These are phyloP conservation scores for Hibiscus syriacus DNA, from an alignment of 345 rosid genomes.

Conservation along the genomic window DNA sequence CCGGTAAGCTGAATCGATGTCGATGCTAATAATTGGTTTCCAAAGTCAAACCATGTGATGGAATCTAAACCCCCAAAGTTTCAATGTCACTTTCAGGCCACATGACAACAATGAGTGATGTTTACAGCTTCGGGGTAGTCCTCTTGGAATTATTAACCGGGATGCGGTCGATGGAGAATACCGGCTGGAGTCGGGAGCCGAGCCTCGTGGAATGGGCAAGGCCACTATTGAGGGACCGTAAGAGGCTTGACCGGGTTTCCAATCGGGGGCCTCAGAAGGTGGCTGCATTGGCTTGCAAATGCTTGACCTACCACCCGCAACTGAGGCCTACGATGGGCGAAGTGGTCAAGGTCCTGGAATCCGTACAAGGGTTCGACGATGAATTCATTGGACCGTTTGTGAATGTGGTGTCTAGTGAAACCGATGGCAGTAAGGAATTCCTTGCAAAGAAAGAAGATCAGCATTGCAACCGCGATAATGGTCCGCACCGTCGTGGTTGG, in stretches of 20 bases:
- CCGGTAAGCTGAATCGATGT: constrained; percentile 26
- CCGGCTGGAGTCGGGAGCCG: constrained; percentile 36
- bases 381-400: constrained; percentile 29
- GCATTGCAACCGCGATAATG: constrained; percentile 11
- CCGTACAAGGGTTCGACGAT: constrained; percentile 46
- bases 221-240: constrained; percentile 42
- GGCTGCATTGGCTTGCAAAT: constrained; percentile 47
- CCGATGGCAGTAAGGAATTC: constrained; percentile 9
- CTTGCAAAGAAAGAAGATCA: constrained; percentile 12
- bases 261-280: constrained; percentile 44
- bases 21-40: neutral
- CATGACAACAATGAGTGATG: constrained; percentile 64
- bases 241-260: constrained; percentile 36
- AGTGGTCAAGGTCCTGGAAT: constrained; percentile 53
- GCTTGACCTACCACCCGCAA: constrained; percentile 58
- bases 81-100: constrained; percentile 45
- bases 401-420: constrained; percentile 35
- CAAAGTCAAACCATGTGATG: neutral
- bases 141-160: constrained; percentile 60
- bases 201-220: constrained; percentile 63
- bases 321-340: constrained; percentile 54
- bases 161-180: constrained; percentile 45
- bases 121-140: constrained; percentile 72
- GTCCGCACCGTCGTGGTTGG: neutral
- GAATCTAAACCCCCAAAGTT: neutral